phyloP scores from a whole-genome alignment of 2,329 filamentous ascomycete genomes.

The Orbilia quercus region DNA sequence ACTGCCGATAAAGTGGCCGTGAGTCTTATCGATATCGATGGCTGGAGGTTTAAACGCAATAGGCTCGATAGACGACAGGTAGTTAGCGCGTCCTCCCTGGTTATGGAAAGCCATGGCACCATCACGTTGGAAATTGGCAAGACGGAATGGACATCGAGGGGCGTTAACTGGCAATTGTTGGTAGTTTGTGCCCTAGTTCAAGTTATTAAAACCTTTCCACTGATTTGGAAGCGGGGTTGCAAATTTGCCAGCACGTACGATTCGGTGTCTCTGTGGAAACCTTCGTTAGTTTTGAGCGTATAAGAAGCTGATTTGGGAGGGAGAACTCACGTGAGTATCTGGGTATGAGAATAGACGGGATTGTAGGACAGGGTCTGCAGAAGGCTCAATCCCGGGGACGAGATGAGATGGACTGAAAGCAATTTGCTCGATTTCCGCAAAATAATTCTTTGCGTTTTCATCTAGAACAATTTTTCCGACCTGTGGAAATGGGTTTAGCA shows the following conservation, averaged over 20 bases:
- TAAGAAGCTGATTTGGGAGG: background rate
- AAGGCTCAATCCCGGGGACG: constrained; percentile 75
- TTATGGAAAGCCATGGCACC: constrained; percentile 75
- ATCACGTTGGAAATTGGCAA: constrained; percentile 76
- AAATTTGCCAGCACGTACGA: constrained; percentile 23
- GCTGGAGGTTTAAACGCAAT: constrained; percentile 65
- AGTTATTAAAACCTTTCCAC: constrained; percentile 10
- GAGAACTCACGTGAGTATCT: constrained; percentile 67
- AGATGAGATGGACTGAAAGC: constrained; percentile 76
- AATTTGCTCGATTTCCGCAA: constrained; percentile 75
- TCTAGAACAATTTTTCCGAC: constrained; percentile 69
- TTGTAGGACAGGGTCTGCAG: constrained; percentile 76
- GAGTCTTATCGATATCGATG: constrained; percentile 64
- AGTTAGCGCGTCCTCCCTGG: constrained; percentile 74
- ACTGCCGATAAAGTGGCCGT: constrained; percentile 64
- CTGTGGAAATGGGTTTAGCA: constrained; percentile 7
- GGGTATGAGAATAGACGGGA: constrained; percentile 77
- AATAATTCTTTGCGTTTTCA: constrained; percentile 72
- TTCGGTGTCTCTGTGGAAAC: constrained; percentile 46
- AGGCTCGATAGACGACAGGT: constrained; percentile 67
- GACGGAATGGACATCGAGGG: constrained; percentile 62
- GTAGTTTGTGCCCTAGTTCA: constrained; percentile 68
- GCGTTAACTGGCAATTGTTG: constrained; percentile 69
- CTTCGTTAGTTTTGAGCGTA: constrained; percentile 1
- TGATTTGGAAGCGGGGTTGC: background rate